Evolutionary conservation across 1,284 basidiomycete genomes (phyloP), one percentile per base, ranked within the genome.

Genomic region (Kalmanozyma brasiliensis): DNA sequence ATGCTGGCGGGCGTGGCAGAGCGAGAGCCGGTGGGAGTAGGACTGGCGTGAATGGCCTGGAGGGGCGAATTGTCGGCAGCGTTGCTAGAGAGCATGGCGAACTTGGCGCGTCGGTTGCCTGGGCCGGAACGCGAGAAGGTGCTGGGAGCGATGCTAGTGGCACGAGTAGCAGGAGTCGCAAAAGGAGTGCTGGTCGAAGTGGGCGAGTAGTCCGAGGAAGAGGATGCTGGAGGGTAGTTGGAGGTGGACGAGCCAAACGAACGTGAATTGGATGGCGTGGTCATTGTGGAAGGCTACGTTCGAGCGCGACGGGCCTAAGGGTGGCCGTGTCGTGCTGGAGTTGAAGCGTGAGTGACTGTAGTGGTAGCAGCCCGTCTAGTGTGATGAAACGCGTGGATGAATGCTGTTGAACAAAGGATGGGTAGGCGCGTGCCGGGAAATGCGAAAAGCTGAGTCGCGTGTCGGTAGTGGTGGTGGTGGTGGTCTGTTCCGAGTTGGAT

Each of bases 41-140:
- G 62, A 38, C 62, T 65, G 19, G 62, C 57, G 17, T 65, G 67
- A 19, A 65, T 49, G 4, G 63, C 67, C 24, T 52, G 47, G 20
- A 52, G 26, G 13, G 32, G 53, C 26, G 67, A 53, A 14, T 44
- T 38, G 30, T 55, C 55, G 17, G 45, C 48, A 17, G 67, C 49
- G 30, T 49, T 48, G 62, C 52, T 62, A 37, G 47, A 41, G 17
- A 68, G 38, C 52, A 61, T 57, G 46, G 57, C 26, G 40, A 64
- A 55, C 24, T 71, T 71, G 36, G 67, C 62, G 49, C 67, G 61
- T 58, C 67, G 61, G 19, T 65, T 57, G 30, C 67, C 67, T 11
- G 67, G 62, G 14, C 62, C 67, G n/a, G 67, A 71, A n/a, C 67
- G 52, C 29, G 67, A 71, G 30, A 65, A 71, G 43, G 67, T 71